A percentile compares a stretch with the other conserved stretches of the same genome.
phyloP scores from a whole-genome alignment of 2,329 filamentous ascomycete genomes.

The Verticillium longisporum region DNA sequence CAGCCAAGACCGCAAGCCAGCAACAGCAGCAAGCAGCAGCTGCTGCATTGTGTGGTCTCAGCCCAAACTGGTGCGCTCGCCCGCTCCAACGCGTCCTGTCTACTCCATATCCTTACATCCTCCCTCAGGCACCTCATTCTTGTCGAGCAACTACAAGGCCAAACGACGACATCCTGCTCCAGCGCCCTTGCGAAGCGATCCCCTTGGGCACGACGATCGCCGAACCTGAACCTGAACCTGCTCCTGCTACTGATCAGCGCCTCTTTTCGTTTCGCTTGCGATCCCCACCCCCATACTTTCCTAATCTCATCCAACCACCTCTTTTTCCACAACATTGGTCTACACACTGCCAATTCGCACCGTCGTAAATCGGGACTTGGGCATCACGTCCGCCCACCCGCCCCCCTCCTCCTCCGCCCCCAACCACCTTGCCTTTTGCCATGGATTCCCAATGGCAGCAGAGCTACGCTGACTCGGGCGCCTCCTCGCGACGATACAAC shows the following conservation, averaged over 20 bases:
- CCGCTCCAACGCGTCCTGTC: neutral
- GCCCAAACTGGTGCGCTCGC: neutral
- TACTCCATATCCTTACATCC: neutral
- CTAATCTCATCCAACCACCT: neutral
- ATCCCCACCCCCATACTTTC: neutral
- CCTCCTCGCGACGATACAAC: conserved; percentile 59
- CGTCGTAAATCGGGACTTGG: conserved; percentile 7
- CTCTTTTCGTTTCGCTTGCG: neutral
- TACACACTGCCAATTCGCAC: neutral
- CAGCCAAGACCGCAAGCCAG: no score
- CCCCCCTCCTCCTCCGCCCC: conserved; percentile 8
- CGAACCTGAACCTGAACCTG: neutral
- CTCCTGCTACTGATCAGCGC: neutral
- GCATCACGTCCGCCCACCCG: conserved; percentile 7
- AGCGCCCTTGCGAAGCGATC: neutral
- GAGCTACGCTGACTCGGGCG: conserved; percentile 58
- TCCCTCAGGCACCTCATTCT: neutral
- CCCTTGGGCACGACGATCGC: conserved; percentile 1
- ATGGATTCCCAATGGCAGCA: conserved; percentile 50
- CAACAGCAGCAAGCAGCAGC: neutral
- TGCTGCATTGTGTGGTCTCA: neutral
- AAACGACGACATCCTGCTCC: neutral
- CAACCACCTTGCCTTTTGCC: conserved; percentile 16
- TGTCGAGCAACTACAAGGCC: neutral
- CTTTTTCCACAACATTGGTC: neutral